A percentile compares a stretch with the other conserved stretches of the same genome.
Conservation (phyloP, 768 basidiomycete genomes). For the Tricholoma terreum region DNA sequence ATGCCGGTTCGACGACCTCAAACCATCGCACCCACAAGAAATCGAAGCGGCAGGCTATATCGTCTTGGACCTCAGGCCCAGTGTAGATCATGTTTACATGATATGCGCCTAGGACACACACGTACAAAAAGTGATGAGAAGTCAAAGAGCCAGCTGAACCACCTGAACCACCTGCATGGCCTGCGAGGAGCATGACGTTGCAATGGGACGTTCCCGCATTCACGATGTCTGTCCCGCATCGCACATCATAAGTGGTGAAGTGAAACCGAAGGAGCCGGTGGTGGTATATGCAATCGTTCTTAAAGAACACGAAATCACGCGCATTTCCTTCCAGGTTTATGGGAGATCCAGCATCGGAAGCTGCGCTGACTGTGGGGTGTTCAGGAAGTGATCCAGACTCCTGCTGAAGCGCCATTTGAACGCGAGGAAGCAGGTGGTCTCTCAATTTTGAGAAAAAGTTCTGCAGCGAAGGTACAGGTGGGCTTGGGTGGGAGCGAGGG, state of each 20-base stretch:
- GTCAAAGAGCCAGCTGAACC: neutral
- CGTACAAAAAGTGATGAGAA: neutral
- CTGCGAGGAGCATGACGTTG: neutral
- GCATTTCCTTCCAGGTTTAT: too few relatives aligned
- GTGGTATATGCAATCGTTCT: slow-evolving; percentile 15
- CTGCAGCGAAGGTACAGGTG: neutral
- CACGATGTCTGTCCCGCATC: neutral
- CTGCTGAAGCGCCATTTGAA: slow-evolving; percentile 11
- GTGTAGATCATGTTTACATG: neutral
- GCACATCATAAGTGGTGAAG: slow-evolving; percentile 23
- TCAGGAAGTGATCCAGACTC: slow-evolving; percentile 18
- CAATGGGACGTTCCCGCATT: neutral
- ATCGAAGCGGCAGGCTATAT: neutral
- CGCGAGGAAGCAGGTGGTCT: neutral
- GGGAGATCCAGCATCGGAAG: slow-evolving; percentile 8
- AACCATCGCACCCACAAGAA: neutral
- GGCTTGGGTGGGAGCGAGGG: neutral
- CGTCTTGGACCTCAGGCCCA: neutral
- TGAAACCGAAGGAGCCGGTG: slow-evolving; percentile 9
- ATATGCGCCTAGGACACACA: neutral
- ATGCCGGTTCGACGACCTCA: neutral
- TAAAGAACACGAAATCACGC: slow-evolving; percentile 6
- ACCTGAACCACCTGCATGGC: neutral
- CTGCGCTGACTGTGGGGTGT: slow-evolving; percentile 12
- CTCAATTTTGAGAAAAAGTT: slow-evolving; percentile 19